Evolutionary conservation across 257 asterid species (phyloP), one percentile per base, ranked within the genome.

Genomic region (Cynanchum wilfordii): DNA sequence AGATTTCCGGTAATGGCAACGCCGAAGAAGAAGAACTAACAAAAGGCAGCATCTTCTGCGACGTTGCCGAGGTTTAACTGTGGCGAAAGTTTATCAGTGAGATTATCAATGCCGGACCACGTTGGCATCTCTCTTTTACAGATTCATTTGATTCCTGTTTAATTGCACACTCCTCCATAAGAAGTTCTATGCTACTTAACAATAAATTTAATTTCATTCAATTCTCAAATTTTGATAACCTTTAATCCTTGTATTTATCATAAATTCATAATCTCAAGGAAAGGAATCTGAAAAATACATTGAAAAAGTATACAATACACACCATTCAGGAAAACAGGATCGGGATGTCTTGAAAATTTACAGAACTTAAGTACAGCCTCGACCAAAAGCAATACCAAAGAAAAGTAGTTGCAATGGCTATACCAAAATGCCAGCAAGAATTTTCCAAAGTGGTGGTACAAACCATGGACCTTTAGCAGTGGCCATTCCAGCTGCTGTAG

Each of bases 401-500:
- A 94, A 94, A n/a, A n/a, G n/a, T n/a, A 75, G 98, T 91, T 6
- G 97, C 98, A 44, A 89, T 81, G 0, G 98, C 79, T 17, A 85
- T 86, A 60, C 98, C 97, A 57, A 94, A 44, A 94, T 94, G 76
- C 98, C 98, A 0, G 85, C 96, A 78, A 94, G 97, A 81, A 94
- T n/a, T n/a, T 89, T 25, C 89, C 97, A 7, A n/a, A n/a, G n/a
- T n/a, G n/a, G n/a, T n/a, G 98, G 97, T 58, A 91, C 83, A n/a
- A 11, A 91, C 82, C 8, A 91, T 44, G 66, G 98, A 91, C 96
- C 98, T 82, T 91, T 91, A 42, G 98, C 95, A 40, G 95, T 89
- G 79, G 98, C 98, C 98, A 94, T 91, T 55, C 97, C 97, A 73
- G 95, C 80, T 12, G 97, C 98, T 40, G 98, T 94, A 6, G 98